These are phyloP conservation scores for Penicillium frequentans DNA, from an alignment of 2,329 filamentous ascomycete species.

Conservation along the genomic window DNA sequence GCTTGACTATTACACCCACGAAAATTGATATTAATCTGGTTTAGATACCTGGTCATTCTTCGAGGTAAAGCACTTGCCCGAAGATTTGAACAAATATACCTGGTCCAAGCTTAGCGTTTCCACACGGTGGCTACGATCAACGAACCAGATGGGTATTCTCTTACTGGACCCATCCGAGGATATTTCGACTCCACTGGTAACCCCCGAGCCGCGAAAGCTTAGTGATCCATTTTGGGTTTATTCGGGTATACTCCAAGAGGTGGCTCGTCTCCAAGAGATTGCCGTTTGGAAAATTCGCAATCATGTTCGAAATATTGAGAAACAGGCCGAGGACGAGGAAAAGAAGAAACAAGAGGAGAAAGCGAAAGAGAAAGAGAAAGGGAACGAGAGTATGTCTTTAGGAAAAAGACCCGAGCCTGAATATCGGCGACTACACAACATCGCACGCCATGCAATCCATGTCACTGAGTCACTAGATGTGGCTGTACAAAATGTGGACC, in stretches of 20 bases:
- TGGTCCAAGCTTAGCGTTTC: slow-evolving; percentile 18
- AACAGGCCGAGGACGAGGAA: background rate
- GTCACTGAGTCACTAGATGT: slow-evolving; percentile 31
- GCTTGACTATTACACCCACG: background rate
- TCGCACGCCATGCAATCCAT: slow-evolving; percentile 34
- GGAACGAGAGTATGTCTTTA: background rate
- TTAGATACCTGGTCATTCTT: slow-evolving; percentile 19
- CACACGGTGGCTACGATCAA: slow-evolving; percentile 14
- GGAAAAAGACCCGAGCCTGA: slow-evolving; percentile 15
- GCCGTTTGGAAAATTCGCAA: slow-evolving; percentile 30
- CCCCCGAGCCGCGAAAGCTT: background rate
- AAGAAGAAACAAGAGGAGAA: background rate
- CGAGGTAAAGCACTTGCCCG: slow-evolving; percentile 9
- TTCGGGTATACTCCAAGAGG: slow-evolving; percentile 12
- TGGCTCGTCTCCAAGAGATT: slow-evolving; percentile 24
- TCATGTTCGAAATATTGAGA: slow-evolving; percentile 25
- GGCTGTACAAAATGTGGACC: slow-evolving; percentile 21
- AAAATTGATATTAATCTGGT: background rate
- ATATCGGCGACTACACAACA: slow-evolving; percentile 28
- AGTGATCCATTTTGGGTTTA: slow-evolving; percentile 23
- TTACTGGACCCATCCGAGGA: slow-evolving; percentile 9
- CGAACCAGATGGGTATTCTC: slow-evolving; percentile 18
- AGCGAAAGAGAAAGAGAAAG: background rate
- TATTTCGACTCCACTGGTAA: background rate
- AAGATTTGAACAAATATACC: background rate